Evolutionary conservation across 2,329 filamentous ascomycete genomes (phyloP).

Genomic region (Aspergillus novofumigatus): DNA sequence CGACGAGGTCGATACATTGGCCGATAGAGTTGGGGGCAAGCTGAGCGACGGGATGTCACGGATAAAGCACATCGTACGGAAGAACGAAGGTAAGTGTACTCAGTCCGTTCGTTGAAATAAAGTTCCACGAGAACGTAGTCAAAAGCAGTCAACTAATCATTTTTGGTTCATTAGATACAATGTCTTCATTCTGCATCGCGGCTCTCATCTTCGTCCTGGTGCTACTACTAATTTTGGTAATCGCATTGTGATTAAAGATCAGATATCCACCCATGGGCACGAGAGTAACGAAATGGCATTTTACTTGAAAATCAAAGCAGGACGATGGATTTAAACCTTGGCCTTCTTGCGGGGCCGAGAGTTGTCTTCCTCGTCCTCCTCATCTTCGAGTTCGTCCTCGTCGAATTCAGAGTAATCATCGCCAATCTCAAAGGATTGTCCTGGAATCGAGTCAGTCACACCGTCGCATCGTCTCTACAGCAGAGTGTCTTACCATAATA

Average conservation of each 20-base stretch:
- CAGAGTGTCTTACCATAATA: slow-evolving; percentile 71
- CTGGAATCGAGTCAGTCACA: slow-evolving; percentile 47
- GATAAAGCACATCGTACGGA: slow-evolving; percentile 75
- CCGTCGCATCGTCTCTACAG: not conserved
- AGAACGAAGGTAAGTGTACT: slow-evolving; percentile 75
- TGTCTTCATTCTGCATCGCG: slow-evolving; percentile 86
- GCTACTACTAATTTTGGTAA: slow-evolving; percentile 74
- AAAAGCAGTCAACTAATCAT: slow-evolving; percentile 19
- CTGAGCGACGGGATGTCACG: slow-evolving; percentile 82
- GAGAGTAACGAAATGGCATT: slow-evolving; percentile 5
- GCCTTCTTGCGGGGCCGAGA: slow-evolving; percentile 44
- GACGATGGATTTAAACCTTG: slow-evolving; percentile 25
- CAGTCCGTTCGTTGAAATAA: slow-evolving; percentile 3
- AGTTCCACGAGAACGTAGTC: slow-evolving; percentile 9
- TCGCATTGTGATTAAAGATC: slow-evolving; percentile 51
- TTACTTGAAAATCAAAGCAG: slow-evolving; percentile 4
- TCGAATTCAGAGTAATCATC: slow-evolving; percentile 61
- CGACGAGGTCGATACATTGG: slow-evolving; percentile 75
- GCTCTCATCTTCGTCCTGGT: slow-evolving; percentile 85
- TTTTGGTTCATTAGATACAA: slow-evolving; percentile 48
- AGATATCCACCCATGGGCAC: slow-evolving; percentile 10
- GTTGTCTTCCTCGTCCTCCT: slow-evolving; percentile 44
- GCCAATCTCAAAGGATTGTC: slow-evolving; percentile 67
- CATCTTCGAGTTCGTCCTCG: slow-evolving; percentile 55
- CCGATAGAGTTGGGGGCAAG: slow-evolving; percentile 81